Evolutionary conservation across 2,329 filamentous ascomycete species (phyloP), one percentile per base, ranked within the genome.

Genomic region (Penicillium paneum): DNA sequence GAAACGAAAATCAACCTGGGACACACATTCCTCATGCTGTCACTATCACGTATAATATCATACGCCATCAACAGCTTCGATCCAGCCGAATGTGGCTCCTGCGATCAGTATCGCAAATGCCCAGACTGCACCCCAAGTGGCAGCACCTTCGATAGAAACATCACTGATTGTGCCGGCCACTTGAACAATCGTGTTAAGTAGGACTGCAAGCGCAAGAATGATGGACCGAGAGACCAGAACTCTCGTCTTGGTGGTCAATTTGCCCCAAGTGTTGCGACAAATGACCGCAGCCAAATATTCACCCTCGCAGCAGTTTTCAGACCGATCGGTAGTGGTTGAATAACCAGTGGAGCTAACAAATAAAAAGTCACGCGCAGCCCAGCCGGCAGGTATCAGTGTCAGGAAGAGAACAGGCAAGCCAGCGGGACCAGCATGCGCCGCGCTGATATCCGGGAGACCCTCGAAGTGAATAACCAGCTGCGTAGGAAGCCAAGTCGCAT

Each of bases 391-490:
- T 3, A 91, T 73, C 44, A 89, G 79, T 8, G 81, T 79, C 38
- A 81, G 41, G 50, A 78, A 72, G 11, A 79, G 67, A 12, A 64
- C 61, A 2, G 76, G 73, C 8, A 79, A 66, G 11, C 71, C 71
- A 35, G 84, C 83, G 1, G 82, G 82, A 11, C 87, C 82, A 21
- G 81, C 76, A 69, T 93, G 85, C 3, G 86, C 88, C 12, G 82
- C 79, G 58, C 83, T 81, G 45, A 97, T 78, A 29, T 85, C 87
- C 7, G 82, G 78, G 49, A 97, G 80, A 52, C 80, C 81, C n/a
- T 81, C 76, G 67, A 96, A 96, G 76, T 93, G 83, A 29, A 84
- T 76, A 48, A 91, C 82, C n/a, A 97, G 79, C 65, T 84, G 84
- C 24, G 77, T 73, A 7, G 90, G 90, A 15, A 96, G 81, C 74